A percentile compares a stretch with the other conserved stretches of the same genome.
These are phyloP conservation scores for Codiaeum variegatum DNA, from an alignment of 441 rosid genomes.

Conservation along the genomic window DNA sequence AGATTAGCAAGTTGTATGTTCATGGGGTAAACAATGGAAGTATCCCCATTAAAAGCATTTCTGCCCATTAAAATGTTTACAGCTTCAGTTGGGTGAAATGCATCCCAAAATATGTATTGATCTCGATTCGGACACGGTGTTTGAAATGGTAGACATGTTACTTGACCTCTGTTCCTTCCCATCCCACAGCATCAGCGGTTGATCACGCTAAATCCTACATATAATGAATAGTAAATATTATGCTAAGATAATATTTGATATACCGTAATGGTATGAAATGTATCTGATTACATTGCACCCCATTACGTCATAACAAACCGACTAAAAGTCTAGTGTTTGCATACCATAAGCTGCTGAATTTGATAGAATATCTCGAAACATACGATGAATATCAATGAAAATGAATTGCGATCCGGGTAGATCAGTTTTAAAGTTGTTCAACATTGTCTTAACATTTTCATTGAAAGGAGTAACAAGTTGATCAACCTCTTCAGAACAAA, in stretches of 20 bases:
- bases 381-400: constrained; percentile 47
- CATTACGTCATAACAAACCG: too few species aligned
- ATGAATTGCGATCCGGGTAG: constrained; percentile 62
- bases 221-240: too few species aligned
- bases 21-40: constrained; percentile 55
- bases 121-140: constrained; percentile 73
- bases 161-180: constrained; percentile 81
- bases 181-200: constrained; percentile 89
- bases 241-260: too few species aligned
- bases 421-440: constrained; percentile 52
- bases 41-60: constrained; percentile 63
- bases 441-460: constrained; percentile 68
- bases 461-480: constrained; percentile 69
- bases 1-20: constrained; percentile 69
- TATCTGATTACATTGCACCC: too few species aligned
- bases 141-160: constrained; percentile 87
- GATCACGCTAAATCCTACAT: constrained; percentile 58
- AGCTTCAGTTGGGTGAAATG: constrained; percentile 91
- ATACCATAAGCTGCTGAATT: constrained; percentile 62
- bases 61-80: constrained; percentile 73
- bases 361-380: constrained; percentile 55
- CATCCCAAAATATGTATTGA: constrained; percentile 85
- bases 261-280: too few species aligned
- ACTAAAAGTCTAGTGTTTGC: too few species aligned
- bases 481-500: constrained; percentile 80